A percentile compares a stretch with the other conserved stretches of the same genome.
These are phyloP conservation scores for Colletotrichum australisinense DNA, from an alignment of 2,329 filamentous ascomycete genomes.

Conservation along the genomic window DNA sequence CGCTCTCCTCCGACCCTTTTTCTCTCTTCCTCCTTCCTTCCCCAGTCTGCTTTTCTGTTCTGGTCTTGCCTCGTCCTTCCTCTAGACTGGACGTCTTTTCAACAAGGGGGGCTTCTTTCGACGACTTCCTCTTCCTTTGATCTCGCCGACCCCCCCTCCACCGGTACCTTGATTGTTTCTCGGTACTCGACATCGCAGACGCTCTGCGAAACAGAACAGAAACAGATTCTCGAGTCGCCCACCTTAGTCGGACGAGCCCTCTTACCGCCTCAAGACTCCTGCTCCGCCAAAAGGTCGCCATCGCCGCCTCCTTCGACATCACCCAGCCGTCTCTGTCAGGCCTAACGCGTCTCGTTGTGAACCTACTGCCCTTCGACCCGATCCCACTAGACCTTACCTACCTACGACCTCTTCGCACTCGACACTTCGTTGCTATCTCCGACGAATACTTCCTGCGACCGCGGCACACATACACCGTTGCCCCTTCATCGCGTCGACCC, in stretches of 20 bases:
- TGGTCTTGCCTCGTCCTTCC: conserved; percentile 17
- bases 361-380: background rate
- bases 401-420: background rate
- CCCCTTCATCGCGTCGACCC: conserved; percentile 13
- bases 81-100: conserved; percentile 5
- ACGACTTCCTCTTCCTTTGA: background rate
- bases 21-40: background rate
- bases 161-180: background rate
- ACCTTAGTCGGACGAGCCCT: conserved; percentile 4
- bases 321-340: conserved; percentile 4
- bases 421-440: conserved; percentile 5
- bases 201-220: conserved; percentile 28
- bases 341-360: conserved; percentile 1
- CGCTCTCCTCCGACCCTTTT: background rate
- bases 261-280: conserved; percentile 1
- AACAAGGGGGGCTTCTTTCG: conserved; percentile 14
- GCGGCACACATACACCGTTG: conserved; percentile 6
- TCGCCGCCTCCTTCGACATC: conserved; percentile 10
- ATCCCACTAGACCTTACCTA: conserved; percentile 11
- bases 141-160: background rate
- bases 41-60: conserved; percentile 19
- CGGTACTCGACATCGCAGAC: conserved; percentile 13
- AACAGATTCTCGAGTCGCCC: conserved; percentile 17
- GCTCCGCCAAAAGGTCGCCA: conserved; percentile 14
- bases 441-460: conserved; percentile 4